Conservation (phyloP, 2,329 filamentous ascomycete species). For the Aspergillus unguis region DNA sequence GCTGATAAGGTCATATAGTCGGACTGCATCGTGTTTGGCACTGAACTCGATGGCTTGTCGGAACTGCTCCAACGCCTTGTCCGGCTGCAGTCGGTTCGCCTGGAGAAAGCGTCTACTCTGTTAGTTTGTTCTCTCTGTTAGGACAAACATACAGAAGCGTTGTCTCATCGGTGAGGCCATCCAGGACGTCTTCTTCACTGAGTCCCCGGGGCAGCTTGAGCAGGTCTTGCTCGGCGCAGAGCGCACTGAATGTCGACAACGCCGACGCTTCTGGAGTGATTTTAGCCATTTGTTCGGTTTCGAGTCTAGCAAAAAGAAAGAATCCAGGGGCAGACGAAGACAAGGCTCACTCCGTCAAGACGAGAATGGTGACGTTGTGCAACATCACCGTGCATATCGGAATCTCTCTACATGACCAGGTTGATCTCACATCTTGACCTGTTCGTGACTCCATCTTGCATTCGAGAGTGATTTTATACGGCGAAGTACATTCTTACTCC, state of each 20-base stretch:
- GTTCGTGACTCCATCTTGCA: no score
- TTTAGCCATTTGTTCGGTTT: not conserved
- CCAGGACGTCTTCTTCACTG: constrained; percentile 10
- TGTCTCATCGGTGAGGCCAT: constrained; percentile 18
- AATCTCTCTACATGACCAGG: no score
- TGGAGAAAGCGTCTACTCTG: constrained; percentile 20
- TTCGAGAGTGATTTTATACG: no score
- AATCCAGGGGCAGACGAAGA: no score
- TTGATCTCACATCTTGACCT: no score
- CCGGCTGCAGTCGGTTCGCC: constrained; percentile 14
- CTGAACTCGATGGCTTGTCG: constrained; percentile 15
- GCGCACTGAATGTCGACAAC: not conserved
- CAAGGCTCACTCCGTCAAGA: no score
- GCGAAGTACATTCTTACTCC: no score
- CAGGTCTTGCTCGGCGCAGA: constrained; percentile 10
- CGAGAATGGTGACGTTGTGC: no score
- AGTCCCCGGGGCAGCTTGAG: constrained; percentile 12
- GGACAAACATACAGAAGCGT: constrained; percentile 16
- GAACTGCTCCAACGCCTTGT: constrained; percentile 18
- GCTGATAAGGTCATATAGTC: constrained; percentile 18
- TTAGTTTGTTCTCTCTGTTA: not conserved
- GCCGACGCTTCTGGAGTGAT: not conserved
- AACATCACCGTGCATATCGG: no score
- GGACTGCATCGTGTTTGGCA: constrained; percentile 13
- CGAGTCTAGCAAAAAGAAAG: not conserved